Evolutionary conservation across 1,139 yeast genomes (phyloP).

Genomic region (Candida tropicalis): DNA sequence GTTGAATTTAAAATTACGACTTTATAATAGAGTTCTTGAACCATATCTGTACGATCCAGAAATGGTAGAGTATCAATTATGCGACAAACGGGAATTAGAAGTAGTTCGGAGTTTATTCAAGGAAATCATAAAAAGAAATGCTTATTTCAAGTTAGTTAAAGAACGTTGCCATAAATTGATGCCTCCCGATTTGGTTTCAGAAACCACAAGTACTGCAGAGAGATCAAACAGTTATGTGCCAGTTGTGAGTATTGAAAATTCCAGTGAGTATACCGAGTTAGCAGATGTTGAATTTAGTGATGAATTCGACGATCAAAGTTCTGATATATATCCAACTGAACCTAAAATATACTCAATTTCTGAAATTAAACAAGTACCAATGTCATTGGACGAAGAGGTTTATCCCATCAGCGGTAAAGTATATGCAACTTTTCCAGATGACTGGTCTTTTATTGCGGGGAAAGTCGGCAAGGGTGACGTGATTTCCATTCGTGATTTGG

Average conservation of each 20-base stretch:
- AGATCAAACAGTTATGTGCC: not conserved
- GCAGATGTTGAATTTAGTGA: not conserved
- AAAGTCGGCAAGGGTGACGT: not conserved
- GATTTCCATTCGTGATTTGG: not conserved
- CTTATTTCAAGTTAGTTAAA: not conserved
- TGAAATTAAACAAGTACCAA: conserved; percentile 1
- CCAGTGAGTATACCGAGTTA: not conserved
- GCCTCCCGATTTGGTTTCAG: not conserved
- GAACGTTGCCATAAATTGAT: not conserved
- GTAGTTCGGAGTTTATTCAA: not conserved
- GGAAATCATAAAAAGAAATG: not conserved
- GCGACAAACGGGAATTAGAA: not conserved
- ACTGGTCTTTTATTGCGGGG: conserved; percentile 2
- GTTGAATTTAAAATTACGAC: conserved; percentile 10
- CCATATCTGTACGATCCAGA: conserved; percentile 14
- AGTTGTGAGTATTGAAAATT: not conserved
- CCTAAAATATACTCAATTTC: not conserved
- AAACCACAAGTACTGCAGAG: not conserved
- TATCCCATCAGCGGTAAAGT: not conserved
- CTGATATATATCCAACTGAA: not conserved
- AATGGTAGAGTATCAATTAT: conserved; percentile 5
- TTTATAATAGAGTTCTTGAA: conserved; percentile 9
- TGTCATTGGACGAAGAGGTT: not conserved
- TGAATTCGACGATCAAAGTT: not conserved
- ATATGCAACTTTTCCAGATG: not conserved